phyloP scores from a whole-genome alignment of 1,139 yeast species.

The Kodamaea sp. region DNA sequence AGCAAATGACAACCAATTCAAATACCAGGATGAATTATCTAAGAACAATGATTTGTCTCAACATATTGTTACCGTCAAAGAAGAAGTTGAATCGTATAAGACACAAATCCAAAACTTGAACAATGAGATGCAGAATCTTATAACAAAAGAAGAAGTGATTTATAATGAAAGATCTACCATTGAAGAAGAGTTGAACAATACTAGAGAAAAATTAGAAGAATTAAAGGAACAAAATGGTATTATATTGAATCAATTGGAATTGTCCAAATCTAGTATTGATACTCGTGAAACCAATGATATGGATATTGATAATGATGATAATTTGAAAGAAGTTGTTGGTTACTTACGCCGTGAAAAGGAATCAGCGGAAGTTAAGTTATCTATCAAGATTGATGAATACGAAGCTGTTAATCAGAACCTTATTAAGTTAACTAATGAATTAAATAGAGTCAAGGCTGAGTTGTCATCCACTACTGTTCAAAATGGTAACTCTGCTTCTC shows the following conservation, averaged over 20 bases:
- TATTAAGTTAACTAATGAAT: conserved; percentile 36
- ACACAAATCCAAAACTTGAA: conserved; percentile 33
- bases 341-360: conserved; percentile 78
- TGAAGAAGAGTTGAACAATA: conserved; percentile 51
- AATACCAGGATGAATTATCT: conserved; percentile 55
- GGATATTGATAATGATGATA: conserved; percentile 17
- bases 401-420: conserved; percentile 44
- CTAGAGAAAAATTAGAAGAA: conserved; percentile 50
- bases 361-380: conserved; percentile 57
- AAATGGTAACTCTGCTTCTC: neutral
- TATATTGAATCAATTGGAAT: conserved; percentile 67
- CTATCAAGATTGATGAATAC: conserved; percentile 47
- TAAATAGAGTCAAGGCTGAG: conserved; percentile 44
- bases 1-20: conserved; percentile 48
- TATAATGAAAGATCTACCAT: conserved; percentile 33
- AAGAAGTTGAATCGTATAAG: conserved; percentile 37
- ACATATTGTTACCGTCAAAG: conserved; percentile 42
- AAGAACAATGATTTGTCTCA: conserved; percentile 55
- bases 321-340: conserved; percentile 52
- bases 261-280: conserved; percentile 17
- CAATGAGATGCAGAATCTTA: conserved; percentile 19
- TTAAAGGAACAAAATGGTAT: conserved; percentile 63
- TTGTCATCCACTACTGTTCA: conserved; percentile 16
- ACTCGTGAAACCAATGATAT: neutral
- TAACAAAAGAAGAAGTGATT: conserved; percentile 23